Evolutionary conservation across 2,329 filamentous ascomycete genomes (phyloP).

Genomic region (Colletotrichum chlorophyti): DNA sequence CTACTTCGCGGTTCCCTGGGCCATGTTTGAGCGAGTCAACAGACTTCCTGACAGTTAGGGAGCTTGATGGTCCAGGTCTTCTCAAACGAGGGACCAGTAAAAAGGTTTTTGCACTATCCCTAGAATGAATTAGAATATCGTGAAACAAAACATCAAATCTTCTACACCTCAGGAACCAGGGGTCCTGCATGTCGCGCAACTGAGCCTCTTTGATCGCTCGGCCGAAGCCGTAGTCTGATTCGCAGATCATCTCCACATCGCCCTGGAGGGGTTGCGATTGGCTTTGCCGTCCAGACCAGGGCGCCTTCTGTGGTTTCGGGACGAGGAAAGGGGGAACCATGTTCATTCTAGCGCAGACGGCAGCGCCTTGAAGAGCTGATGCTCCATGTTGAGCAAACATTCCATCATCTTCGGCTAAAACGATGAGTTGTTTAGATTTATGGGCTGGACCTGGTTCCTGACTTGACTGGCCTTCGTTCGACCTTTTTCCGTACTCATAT

Average conservation of each 20-base stretch:
- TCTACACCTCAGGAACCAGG: not conserved
- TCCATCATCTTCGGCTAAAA: no score
- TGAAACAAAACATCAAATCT: conserved; percentile 21
- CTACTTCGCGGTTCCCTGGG: no score
- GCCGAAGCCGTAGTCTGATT: conserved; percentile 1
- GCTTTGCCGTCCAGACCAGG: conserved; percentile 14
- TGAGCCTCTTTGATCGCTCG: conserved; percentile 20
- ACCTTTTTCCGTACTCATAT: no score
- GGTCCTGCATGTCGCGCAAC: not conserved
- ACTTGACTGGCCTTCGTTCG: no score
- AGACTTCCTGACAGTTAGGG: conserved; percentile 1
- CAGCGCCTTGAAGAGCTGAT: no score
- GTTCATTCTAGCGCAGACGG: not conserved
- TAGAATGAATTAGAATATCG: conserved; percentile 5
- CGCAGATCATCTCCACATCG: not conserved
- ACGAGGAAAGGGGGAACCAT: conserved; percentile 16
- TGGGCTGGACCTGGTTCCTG: no score
- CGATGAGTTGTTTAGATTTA: no score
- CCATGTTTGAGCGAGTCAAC: not conserved
- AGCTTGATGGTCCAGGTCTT: not conserved
- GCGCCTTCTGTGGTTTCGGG: not conserved
- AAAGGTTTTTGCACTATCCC: not conserved
- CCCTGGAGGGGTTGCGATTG: conserved; percentile 14
- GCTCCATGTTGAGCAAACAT: no score
- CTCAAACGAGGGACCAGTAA: conserved; percentile 11